Evolutionary conservation across 768 basidiomycete genomes (phyloP).

Genomic region (Podaxis rugospora): DNA sequence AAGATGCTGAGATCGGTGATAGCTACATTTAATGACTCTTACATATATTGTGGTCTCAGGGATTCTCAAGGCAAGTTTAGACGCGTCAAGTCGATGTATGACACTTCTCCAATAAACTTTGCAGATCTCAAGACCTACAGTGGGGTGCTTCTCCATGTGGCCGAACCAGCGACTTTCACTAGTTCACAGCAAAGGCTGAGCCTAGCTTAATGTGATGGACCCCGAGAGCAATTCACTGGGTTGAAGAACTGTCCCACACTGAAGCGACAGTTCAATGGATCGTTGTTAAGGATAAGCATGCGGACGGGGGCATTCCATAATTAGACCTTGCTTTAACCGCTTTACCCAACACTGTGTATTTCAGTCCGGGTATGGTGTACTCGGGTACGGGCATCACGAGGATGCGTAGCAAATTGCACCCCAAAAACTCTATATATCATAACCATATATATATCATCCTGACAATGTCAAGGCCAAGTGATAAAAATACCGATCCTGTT

Average conservation of each 20-base stretch:
- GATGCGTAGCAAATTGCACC: neutral
- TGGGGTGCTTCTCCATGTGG: too few species aligned
- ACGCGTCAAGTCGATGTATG: neutral
- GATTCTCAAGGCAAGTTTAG: neutral
- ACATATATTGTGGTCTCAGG: neutral
- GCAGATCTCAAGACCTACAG: neutral
- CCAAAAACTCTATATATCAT: constrained; percentile 2
- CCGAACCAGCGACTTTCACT: neutral
- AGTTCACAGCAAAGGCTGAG: neutral
- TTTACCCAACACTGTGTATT: neutral
- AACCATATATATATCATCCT: neutral
- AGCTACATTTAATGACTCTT: neutral
- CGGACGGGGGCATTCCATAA: neutral
- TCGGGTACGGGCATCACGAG: neutral
- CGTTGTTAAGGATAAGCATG: neutral
- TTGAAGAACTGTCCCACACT: neutral
- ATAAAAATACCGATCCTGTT: neutral
- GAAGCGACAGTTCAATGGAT: neutral
- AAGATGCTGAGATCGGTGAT: neutral
- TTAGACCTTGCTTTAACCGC: neutral
- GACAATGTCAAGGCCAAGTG: neutral
- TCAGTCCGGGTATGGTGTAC: neutral
- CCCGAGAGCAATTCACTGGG: neutral
- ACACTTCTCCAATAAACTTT: neutral
- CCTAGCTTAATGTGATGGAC: neutral